Evolutionary conservation across 2,329 filamentous ascomycete genomes (phyloP), one percentile per base, ranked within the genome.

Genomic region (Escovopsis weberi): DNA sequence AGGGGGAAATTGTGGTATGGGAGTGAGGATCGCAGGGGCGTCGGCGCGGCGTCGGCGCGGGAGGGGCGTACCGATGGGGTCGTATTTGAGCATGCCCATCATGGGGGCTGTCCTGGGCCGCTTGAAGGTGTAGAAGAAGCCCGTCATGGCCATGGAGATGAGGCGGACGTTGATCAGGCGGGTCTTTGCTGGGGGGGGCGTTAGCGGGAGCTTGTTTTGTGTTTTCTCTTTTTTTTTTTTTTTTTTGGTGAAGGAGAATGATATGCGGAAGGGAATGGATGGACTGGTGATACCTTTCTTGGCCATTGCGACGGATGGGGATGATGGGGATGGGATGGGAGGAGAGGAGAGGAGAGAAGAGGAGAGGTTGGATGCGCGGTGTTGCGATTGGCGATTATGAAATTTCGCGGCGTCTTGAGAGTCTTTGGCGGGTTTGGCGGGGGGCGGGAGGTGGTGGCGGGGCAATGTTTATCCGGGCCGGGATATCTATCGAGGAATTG

Each of bases 11-110:
- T 30, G 28, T 6, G 2, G 28, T 30, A 10, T 6, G 10, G 28
- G 28, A 30, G 15, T 12, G 37, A 15, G 9, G 4, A 26, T 33
- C 10, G 37, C 38, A 35, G 45, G 30, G 47, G 34, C 33, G 6
- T 10, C 28, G 28, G 10, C 6, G 28, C 6, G 6, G 10, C 10
- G 28, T 30, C 28, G 28, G 28, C 10, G 28, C 15, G 28, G 6
- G 28, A 10, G 28, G 28, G 28, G 12, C 60, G 51, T 78, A 94
- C 85, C 82, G 50, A 98, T 88, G 36, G 91, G 91, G 60, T 98
- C 91, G 66, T 98, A 98, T 71, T 98, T 98, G 55, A 98, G 70
- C 86, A 98, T 91, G 68, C 87, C 93, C 66, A 98, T 75, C 44
- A 93, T 88, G 37, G 82, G 72, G 48, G 87, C 74, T 28, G 76